Conservation (phyloP, 768 basidiomycete species). For the Boletus speciosus region DNA sequence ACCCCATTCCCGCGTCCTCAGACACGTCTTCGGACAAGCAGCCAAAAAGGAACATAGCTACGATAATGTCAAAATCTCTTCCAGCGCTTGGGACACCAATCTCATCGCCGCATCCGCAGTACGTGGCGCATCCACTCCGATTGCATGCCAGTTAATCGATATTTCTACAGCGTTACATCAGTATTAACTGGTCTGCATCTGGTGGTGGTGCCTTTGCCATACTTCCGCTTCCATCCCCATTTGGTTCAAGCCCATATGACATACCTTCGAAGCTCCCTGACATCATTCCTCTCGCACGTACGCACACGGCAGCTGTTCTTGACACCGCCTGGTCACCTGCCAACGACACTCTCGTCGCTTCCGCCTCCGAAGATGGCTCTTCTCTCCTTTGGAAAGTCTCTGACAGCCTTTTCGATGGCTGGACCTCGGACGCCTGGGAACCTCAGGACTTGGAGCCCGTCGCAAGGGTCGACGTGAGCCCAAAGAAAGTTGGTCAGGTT, state of each 20-base stretch:
- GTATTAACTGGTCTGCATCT: constrained; percentile 91
- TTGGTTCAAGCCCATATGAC: constrained; percentile 43
- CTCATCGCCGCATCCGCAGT: constrained; percentile 82
- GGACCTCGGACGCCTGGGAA: constrained; percentile 81
- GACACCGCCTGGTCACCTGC: constrained; percentile 98
- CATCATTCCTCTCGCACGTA: constrained; percentile 85
- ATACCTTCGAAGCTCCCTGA: constrained; percentile 86
- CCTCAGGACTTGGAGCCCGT: constrained; percentile 84
- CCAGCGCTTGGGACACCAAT: constrained; percentile 96
- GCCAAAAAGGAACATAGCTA: constrained; percentile 79
- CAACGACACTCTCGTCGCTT: constrained; percentile 86
- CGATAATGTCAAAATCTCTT: constrained; percentile 83
- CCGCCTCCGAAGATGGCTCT: constrained; percentile 92
- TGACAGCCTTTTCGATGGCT: constrained; percentile 67
- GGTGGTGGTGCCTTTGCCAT: constrained; percentile 96
- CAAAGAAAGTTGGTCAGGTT: constrained; percentile 91
- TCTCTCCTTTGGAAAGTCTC: constrained; percentile 87
- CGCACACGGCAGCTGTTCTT: constrained; percentile 78
- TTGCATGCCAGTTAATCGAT: not conserved
- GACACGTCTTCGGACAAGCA: constrained; percentile 89
- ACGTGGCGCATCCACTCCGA: constrained; percentile 4
- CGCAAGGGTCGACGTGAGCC: constrained; percentile 70
- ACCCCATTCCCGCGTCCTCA: constrained; percentile 27
- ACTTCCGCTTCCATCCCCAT: constrained; percentile 79
- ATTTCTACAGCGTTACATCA: constrained; percentile 66